A percentile compares a stretch with the other conserved stretches of the same genome.
Conservation (phyloP, 768 basidiomycete genomes). For the Tulasnella sp. region DNA sequence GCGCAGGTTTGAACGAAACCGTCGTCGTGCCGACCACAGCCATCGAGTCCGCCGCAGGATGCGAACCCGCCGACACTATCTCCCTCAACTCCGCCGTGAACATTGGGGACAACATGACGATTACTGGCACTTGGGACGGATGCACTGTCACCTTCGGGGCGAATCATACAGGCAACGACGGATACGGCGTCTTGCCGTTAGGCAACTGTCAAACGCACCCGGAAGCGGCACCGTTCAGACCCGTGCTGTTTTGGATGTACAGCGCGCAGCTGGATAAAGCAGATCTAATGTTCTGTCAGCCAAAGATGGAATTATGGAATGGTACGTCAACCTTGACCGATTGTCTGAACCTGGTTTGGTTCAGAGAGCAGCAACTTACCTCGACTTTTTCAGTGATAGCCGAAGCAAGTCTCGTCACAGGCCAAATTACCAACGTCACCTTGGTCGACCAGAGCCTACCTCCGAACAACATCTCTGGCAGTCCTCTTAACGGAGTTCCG, state of each 20-base stretch:
- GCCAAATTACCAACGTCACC: conserved; percentile 31
- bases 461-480: conserved; percentile 43
- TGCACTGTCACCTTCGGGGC: conserved; percentile 34
- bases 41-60: background rate
- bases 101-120: conserved; percentile 23
- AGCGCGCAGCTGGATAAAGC: conserved; percentile 26
- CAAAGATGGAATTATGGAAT: conserved; percentile 35
- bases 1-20: background rate
- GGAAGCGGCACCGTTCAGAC: conserved; percentile 31
- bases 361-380: background rate
- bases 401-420: conserved; percentile 34
- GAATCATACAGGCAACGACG: conserved; percentile 29
- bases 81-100: background rate
- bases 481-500: conserved; percentile 33
- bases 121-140: conserved; percentile 39
- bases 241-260: conserved; percentile 62
- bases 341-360: no score
- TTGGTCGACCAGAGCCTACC: conserved; percentile 22
- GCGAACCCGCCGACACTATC: background rate
- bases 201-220: conserved; percentile 22
- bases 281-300: conserved; percentile 46
- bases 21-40: conserved; percentile 2
- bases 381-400: background rate
- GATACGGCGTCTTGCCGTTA: conserved; percentile 39
- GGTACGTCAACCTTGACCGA: no score